phyloP scores from a whole-genome alignment of 495 filamentous ascomycete genomes.

The Oidiodendron maius region DNA sequence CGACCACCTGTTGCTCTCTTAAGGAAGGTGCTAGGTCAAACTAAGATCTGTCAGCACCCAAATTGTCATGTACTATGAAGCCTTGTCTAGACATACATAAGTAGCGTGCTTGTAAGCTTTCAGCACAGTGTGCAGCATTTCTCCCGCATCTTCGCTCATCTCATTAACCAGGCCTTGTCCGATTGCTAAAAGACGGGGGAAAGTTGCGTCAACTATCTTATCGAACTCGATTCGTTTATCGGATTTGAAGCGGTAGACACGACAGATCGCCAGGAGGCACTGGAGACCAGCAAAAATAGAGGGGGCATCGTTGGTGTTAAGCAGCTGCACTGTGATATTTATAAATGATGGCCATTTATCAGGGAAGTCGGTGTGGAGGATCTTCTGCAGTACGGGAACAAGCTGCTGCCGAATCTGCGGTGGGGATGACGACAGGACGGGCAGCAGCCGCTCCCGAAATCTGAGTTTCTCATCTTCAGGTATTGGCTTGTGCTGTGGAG shows the following conservation, averaged over 20 bases:
- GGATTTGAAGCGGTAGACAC: constrained; percentile 87
- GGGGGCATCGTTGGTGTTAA: constrained; percentile 73
- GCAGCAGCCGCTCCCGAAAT: constrained; percentile 81
- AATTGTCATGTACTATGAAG: not conserved
- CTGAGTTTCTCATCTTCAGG: constrained; percentile 83
- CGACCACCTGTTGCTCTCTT: constrained; percentile 71
- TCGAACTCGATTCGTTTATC: constrained; percentile 83
- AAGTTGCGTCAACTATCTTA: constrained; percentile 84
- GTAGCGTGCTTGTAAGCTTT: constrained; percentile 98
- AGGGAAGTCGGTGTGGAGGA: constrained; percentile 92
- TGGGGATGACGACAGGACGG: constrained; percentile 74
- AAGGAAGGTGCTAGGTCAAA: constrained; percentile 80
- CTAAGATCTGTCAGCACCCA: constrained; percentile 30
- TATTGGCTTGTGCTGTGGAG: constrained; percentile 58
- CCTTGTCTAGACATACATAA: constrained; percentile 60
- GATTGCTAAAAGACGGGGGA: constrained; percentile 84
- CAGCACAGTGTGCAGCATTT: constrained; percentile 91
- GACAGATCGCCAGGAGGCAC: constrained; percentile 88
- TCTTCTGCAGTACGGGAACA: constrained; percentile 88
- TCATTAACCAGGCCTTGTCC: constrained; percentile 85
- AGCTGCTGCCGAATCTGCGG: constrained; percentile 82
- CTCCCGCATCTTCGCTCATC: constrained; percentile 84
- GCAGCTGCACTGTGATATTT: constrained; percentile 80
- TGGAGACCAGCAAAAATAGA: constrained; percentile 91
- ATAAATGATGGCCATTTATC: constrained; percentile 89